Evolutionary conservation across 1,284 basidiomycete species (phyloP), one percentile per base, ranked within the genome.

Genomic region (Pseudozyma sp.): DNA sequence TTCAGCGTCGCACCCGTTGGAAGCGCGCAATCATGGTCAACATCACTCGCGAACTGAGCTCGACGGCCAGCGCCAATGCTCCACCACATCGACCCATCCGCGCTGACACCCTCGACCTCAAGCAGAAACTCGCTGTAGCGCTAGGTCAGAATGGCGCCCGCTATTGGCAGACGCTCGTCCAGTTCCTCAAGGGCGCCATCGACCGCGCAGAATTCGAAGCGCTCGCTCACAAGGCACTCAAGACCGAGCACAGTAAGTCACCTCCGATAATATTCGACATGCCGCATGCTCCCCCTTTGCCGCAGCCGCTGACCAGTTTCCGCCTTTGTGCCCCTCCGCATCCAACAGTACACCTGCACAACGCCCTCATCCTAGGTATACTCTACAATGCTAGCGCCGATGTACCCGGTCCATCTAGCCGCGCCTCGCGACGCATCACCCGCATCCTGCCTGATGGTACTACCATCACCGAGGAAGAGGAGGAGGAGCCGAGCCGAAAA

Each of bases 311-410:
- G 24, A 24, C 24, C 24, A 24, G 24, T 35, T 31, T 53, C 16
- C 17, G 35, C 33, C 33, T 44, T 42, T 43, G n/a, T 7, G 24
- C 45, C 13, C 19, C 29, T 39, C 37, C 29, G 33, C 54, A 7
- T 3, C 5, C 40, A 24, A 37, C 72, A 85, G 85, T 85, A 16
- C 81, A 84, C 31, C 73, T 86, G 29, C 86, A 87, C 79, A 86
- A 86, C 62, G 78, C 83, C 5, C 75, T 87, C 19, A 76, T 87
- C 51, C 75, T 87, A 46, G 84, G 85, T 30, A 84, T 87, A 65
- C 80, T 87, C 31, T 85, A 85, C 81, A 86, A 86, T 37, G 81
- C 82, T 11, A 77, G 68, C 39, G 70, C 80, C 45, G 80, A 79
- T 47, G 73, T 80, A 10, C 77, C 78, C 7, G 75, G 79, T 3